Percentiles rank a stretch among this genome's conserved stretches.
Evolutionary conservation across 352 stramenopile genomes (phyloP).

Genomic region (Globisporangium parvum): DNA sequence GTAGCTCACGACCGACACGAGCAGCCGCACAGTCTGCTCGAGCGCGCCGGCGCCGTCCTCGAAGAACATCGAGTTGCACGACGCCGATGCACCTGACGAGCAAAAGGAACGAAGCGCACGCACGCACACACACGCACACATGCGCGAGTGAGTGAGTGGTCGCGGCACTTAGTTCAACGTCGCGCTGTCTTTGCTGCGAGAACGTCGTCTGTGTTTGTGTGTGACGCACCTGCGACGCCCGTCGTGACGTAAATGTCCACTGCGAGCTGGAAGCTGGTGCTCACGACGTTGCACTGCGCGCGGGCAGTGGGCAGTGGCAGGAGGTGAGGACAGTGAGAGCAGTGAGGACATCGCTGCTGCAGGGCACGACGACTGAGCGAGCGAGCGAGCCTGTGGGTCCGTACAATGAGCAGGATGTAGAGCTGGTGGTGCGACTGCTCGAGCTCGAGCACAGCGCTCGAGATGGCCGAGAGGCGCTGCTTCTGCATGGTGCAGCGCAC

Average conservation of each 20-base stretch:
- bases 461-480: conserved; percentile 30
- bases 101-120: not conserved
- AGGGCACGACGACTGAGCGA: not conserved
- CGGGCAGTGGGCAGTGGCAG: not conserved
- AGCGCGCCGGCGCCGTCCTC: conserved; percentile 45
- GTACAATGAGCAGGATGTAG: conserved; percentile 59
- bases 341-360: too few relatives aligned
- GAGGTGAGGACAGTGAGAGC: not conserved
- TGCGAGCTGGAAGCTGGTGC: conserved; percentile 44
- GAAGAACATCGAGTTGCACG: conserved; percentile 71
- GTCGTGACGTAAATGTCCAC: conserved; percentile 65
- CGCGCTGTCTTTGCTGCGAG: conserved; percentile 5
- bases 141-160: too few relatives aligned
- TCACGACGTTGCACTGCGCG: conserved; percentile 56
- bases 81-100: conserved; percentile 19
- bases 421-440: conserved; percentile 67
- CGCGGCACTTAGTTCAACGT: conserved; percentile 6
- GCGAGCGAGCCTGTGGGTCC: conserved; percentile 4
- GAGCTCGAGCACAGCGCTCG: conserved; percentile 32
- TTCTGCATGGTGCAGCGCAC: conserved; percentile 9
- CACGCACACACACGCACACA: not conserved
- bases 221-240: conserved; percentile 27
- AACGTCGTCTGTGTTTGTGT: too few relatives aligned
- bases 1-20: conserved; percentile 45
- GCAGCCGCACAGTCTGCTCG: conserved; percentile 48